Evolutionary conservation across 2,329 filamentous ascomycete genomes (phyloP).

Genomic region (Cryoendolithus antarcticus): DNA sequence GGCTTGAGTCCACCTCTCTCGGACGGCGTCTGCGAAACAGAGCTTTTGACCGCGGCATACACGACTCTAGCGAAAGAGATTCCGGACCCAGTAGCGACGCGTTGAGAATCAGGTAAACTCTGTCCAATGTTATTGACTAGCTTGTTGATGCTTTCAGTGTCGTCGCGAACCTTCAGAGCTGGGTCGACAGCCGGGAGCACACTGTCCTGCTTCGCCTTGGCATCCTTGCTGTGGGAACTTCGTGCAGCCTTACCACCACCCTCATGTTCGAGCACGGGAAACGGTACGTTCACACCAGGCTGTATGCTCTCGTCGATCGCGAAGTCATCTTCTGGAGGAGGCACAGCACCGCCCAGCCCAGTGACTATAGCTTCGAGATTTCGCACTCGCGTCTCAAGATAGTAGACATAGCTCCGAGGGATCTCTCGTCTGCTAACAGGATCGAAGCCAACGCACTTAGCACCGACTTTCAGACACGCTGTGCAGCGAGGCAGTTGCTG

Average conservation of each 20-base stretch:
- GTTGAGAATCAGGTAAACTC: too few species aligned
- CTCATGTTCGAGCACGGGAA: constrained; percentile 10
- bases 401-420: constrained; percentile 79
- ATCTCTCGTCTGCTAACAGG: constrained; percentile 95
- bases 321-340: constrained; percentile 55
- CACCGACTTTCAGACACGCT: constrained; percentile 82
- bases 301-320: constrained; percentile 26
- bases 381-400: constrained; percentile 74
- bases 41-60: constrained; percentile 81
- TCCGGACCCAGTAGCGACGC: constrained; percentile 51
- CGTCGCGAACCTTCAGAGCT: constrained; percentile 34
- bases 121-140: constrained; percentile 53
- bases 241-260: constrained; percentile 1
- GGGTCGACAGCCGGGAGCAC: constrained; percentile 18
- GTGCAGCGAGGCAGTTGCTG: constrained; percentile 83
- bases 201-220: constrained; percentile 2
- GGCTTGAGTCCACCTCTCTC: constrained; percentile 46
- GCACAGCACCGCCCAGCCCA: constrained; percentile 57
- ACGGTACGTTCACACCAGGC: constrained; percentile 24
- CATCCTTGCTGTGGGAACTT: constrained; percentile 1
- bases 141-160: constrained; percentile 51
- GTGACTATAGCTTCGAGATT: constrained; percentile 69
- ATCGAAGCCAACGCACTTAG: constrained; percentile 89
- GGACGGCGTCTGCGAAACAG: constrained; percentile 44
- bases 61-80: constrained; percentile 92